These are phyloP conservation scores for Vigna nakashimae DNA, from an alignment of 306 rosid species.

Conservation along the genomic window DNA sequence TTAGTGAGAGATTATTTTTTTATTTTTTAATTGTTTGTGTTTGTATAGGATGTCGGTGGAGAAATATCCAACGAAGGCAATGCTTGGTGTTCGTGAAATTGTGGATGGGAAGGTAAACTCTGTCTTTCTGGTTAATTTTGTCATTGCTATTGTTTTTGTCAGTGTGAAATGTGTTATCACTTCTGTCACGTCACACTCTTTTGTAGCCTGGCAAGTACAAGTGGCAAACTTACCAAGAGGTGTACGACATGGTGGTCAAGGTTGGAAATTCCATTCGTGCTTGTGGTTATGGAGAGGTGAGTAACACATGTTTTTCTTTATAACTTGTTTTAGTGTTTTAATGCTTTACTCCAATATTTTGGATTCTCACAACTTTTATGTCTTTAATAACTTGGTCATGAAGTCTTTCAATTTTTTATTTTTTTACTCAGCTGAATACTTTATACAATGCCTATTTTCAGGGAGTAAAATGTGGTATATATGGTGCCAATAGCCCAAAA, in stretches of 20 bases:
- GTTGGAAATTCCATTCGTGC: constrained; percentile 73
- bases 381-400: background rate
- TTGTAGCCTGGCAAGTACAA: constrained; percentile 75
- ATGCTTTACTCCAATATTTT: background rate
- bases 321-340: background rate
- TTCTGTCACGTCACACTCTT: constrained; percentile 26
- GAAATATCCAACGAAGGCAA: constrained; percentile 64
- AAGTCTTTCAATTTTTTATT: background rate
- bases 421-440: background rate
- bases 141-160: background rate
- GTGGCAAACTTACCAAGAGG: constrained; percentile 81
- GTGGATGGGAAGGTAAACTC: constrained; percentile 65
- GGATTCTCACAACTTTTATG: constrained; percentile 7
- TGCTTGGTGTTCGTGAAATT: constrained; percentile 84
- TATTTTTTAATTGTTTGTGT: background rate
- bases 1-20: background rate
- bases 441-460: constrained; percentile 41
- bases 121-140: background rate
- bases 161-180: constrained; percentile 2
- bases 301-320: constrained; percentile 16
- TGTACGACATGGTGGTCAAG: constrained; percentile 65
- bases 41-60: constrained; percentile 68
- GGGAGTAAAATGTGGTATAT: constrained; percentile 90
- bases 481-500: constrained; percentile 76
- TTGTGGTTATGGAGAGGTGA: constrained; percentile 69